Evolutionary conservation across 257 asterid genomes (phyloP).

Genomic region (Solanum sejunctum): DNA sequence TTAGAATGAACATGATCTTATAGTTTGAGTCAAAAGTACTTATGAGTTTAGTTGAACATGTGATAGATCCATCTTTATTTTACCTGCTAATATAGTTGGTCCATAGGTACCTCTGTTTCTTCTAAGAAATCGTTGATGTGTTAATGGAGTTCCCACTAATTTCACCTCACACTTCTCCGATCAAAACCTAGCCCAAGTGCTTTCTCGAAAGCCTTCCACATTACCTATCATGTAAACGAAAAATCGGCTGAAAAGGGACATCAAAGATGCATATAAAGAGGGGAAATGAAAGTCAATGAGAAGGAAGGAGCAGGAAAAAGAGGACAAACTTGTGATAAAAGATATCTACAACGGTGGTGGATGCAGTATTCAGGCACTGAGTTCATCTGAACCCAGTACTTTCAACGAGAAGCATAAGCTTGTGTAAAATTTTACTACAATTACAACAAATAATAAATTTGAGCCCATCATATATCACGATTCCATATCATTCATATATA

Average conservation of each 20-base stretch:
- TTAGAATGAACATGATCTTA: neutral
- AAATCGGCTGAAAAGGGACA: neutral
- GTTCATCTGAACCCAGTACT: neutral
- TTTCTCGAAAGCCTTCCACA: slow-evolving; percentile 92
- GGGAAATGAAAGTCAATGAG: neutral
- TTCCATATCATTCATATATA: too few relatives aligned
- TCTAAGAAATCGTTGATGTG: slow-evolving; percentile 76
- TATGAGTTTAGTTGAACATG: neutral
- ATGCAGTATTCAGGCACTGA: neutral
- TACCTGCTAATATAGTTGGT: slow-evolving; percentile 51
- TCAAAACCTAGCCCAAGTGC: slow-evolving; percentile 71
- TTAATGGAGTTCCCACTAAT: slow-evolving; percentile 78
- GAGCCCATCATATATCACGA: neutral
- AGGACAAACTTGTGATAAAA: neutral
- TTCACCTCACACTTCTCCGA: slow-evolving; percentile 79
- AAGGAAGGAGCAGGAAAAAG: neutral
- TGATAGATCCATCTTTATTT: neutral
- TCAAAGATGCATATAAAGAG: neutral
- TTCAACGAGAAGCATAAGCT: neutral
- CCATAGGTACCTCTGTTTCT: slow-evolving; percentile 84
- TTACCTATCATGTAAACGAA: slow-evolving; percentile 25
- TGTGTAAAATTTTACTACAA: neutral
- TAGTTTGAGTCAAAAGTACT: neutral
- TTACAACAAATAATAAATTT: neutral
- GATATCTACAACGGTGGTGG: neutral